Conservation (phyloP, 2,329 filamentous ascomycete genomes). For the Fusarium pseudoanthophilum region DNA sequence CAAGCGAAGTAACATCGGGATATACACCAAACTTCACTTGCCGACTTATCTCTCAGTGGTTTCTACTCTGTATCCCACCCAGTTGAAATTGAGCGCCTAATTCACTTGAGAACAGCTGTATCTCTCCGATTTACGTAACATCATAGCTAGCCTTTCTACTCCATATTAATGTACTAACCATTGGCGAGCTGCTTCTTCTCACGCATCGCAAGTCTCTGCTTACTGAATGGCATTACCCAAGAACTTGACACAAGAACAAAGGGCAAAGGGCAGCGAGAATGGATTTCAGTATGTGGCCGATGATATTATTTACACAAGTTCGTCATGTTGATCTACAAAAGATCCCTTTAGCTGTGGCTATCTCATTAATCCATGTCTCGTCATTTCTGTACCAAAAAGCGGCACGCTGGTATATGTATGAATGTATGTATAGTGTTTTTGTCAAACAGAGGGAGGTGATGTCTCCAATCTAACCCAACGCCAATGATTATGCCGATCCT, state of each 20-base stretch:
- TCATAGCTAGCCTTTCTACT: fast-evolving
- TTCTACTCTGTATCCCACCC: background rate
- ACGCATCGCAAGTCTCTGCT: background rate
- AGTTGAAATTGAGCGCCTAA: background rate
- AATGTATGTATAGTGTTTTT: slow-evolving; percentile 8
- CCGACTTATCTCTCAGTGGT: fast-evolving
- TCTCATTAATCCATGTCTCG: slow-evolving; percentile 5
- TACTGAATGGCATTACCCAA: background rate
- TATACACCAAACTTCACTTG: fast-evolving
- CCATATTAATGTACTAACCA: fast-evolving
- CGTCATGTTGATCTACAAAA: background rate
- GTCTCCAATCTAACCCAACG: slow-evolving; percentile 43
- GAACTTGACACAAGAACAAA: background rate
- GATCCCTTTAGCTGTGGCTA: background rate
- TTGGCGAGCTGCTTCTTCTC: background rate
- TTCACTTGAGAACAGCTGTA: background rate
- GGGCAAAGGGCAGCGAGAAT: background rate
- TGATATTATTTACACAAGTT: background rate
- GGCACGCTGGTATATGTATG: slow-evolving; percentile 19
- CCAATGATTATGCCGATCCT: slow-evolving; percentile 39
- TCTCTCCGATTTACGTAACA: fast-evolving
- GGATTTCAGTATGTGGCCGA: background rate
- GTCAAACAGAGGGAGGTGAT: slow-evolving; percentile 25
- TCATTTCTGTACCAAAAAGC: slow-evolving; percentile 2
- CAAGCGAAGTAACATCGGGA: fast-evolving